Evolutionary conservation across 371 early-diverging fungal species (phyloP).

Genomic region (Catenaria anguillulae): DNA sequence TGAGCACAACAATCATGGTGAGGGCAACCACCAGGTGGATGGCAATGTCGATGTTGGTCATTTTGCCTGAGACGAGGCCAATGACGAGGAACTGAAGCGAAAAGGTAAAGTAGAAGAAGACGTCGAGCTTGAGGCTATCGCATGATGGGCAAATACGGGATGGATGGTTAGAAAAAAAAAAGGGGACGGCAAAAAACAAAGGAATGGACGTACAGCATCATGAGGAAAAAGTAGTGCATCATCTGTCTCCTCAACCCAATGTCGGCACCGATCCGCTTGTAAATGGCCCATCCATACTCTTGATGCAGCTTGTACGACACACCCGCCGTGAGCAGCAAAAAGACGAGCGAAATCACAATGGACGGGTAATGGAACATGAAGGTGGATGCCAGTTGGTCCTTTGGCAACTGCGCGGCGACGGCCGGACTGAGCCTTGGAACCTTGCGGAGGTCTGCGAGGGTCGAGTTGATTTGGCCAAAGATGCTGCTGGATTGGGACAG

Average conservation of each 20-base stretch:
- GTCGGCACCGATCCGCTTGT: conserved; percentile 8
- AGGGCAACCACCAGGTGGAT: background rate
- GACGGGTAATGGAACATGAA: background rate
- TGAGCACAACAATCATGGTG: background rate
- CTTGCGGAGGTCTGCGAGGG: background rate
- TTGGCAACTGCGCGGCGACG: background rate
- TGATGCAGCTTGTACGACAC: conserved; percentile 1
- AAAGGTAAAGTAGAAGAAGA: conserved; percentile 7
- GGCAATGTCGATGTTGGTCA: background rate
- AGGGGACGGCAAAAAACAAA: background rate
- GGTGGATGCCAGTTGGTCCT: background rate
- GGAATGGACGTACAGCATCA: background rate
- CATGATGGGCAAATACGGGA: too few species aligned
- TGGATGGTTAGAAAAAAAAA: too few species aligned
- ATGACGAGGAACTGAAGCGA: conserved; percentile 7
- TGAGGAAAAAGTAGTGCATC: conserved; percentile 6
- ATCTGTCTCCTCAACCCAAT: background rate
- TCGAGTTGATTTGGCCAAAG: background rate
- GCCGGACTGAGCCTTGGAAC: background rate
- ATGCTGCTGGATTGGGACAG: background rate
- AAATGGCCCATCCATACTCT: conserved; percentile 4
- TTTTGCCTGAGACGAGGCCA: background rate
- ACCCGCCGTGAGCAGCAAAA: background rate
- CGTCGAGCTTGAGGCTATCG: conserved; percentile 3
- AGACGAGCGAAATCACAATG: background rate